phyloP scores from a whole-genome alignment of 148 eudicot genomes.

The Talinum fruticosum region DNA sequence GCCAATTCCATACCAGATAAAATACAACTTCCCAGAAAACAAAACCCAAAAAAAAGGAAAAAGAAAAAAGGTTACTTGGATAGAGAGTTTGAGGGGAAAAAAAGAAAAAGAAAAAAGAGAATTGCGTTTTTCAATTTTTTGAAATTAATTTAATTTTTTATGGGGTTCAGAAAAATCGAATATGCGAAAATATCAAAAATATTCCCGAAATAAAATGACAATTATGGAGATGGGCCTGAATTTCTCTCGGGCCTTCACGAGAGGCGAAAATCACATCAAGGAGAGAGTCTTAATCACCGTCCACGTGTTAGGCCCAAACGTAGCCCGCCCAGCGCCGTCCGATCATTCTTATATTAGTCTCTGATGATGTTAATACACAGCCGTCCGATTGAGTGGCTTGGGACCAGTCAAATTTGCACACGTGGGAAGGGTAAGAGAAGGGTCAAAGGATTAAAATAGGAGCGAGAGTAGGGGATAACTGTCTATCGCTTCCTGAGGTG shows the following conservation, averaged over 20 bases:
- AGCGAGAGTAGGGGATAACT: slow-evolving; percentile 17
- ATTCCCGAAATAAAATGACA: not conserved
- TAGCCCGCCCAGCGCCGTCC: slow-evolving; percentile 3
- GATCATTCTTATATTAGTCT: slow-evolving; percentile 3
- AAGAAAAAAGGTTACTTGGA: not conserved
- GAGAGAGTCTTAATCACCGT: slow-evolving; percentile 20
- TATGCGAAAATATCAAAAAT: not conserved
- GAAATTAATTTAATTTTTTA: not conserved
- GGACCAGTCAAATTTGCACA: not conserved
- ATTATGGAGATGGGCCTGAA: not conserved
- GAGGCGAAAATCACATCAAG: not conserved
- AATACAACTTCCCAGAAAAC: not conserved
- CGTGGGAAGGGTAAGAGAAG: slow-evolving; percentile 2
- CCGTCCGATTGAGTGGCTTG: slow-evolving; percentile 23
- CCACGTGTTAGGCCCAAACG: slow-evolving; percentile 38
- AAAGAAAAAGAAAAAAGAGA: not conserved
- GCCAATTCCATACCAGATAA: slow-evolving; percentile 15
- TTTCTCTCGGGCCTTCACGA: slow-evolving; percentile 11
- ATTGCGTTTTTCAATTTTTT: not conserved
- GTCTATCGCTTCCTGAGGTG: slow-evolving; percentile 2
- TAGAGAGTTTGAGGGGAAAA: not conserved
- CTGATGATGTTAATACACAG: not conserved
- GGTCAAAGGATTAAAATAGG: slow-evolving; percentile 1
- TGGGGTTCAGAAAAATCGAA: not conserved
- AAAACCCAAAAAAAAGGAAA: not conserved